phyloP scores from a whole-genome alignment of 1,139 yeast genomes.

The Geotrichum aggregatum region DNA sequence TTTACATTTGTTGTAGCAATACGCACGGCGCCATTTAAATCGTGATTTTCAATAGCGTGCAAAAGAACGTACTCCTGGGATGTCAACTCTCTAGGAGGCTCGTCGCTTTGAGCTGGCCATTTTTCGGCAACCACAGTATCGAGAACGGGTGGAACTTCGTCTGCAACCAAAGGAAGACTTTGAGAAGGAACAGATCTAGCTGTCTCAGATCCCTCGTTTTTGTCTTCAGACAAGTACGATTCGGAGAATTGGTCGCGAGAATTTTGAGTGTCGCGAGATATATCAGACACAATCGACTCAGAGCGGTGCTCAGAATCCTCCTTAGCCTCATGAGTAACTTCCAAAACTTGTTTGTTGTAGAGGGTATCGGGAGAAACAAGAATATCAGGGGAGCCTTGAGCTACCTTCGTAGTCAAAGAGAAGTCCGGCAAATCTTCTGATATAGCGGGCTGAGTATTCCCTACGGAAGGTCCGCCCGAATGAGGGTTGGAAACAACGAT shows the following conservation, averaged over 20 bases:
- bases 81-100: slow-evolving; percentile 8
- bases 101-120: too few relatives aligned
- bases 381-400: background rate
- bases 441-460: background rate
- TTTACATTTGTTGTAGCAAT: slow-evolving; percentile 15
- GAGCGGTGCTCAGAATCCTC: background rate
- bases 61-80: slow-evolving; percentile 13
- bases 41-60: slow-evolving; percentile 10
- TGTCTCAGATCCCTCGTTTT: too few relatives aligned
- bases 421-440: background rate
- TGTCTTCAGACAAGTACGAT: background rate
- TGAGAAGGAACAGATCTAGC: background rate
- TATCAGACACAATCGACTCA: background rate
- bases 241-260: background rate
- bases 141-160: background rate
- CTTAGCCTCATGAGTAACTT: background rate
- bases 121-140: background rate
- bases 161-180: background rate
- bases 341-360: background rate
- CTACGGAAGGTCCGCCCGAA: too few relatives aligned
- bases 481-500: background rate
- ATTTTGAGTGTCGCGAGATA: background rate
- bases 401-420: background rate
- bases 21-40: slow-evolving; percentile 18
- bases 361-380: background rate